phyloP scores from a whole-genome alignment of 2,329 filamentous ascomycete species.

The Aspergillus thermomutatus region DNA sequence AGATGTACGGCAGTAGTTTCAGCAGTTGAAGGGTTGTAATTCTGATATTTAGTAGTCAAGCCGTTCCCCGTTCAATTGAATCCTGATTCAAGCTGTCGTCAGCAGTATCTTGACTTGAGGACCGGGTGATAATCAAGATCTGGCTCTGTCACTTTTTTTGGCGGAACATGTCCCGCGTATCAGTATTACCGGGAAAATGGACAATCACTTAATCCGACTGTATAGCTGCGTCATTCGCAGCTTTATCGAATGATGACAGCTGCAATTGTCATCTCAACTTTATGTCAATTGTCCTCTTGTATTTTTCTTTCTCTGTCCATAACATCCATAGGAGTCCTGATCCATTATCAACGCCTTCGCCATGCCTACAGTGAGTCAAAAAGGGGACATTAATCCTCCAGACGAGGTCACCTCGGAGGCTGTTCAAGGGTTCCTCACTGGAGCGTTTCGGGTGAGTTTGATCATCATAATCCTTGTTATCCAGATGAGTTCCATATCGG shows the following conservation, averaged over 20 bases:
- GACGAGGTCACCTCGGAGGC: slow-evolving; percentile 41
- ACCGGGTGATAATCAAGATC: background rate
- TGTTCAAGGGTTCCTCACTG: slow-evolving; percentile 41
- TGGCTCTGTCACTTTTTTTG: background rate
- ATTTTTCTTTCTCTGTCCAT: background rate
- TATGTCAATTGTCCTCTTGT: background rate
- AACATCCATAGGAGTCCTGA: background rate
- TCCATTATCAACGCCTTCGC: slow-evolving; percentile 24
- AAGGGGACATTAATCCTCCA: slow-evolving; percentile 40
- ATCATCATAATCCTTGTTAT: background rate
- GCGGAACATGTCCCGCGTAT: background rate
- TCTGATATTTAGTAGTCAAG: background rate
- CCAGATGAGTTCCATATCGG: background rate
- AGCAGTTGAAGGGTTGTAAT: background rate
- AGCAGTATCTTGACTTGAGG: background rate
- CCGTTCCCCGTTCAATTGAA: background rate
- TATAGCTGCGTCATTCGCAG: background rate
- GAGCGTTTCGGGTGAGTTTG: slow-evolving; percentile 40
- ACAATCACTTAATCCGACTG: background rate
- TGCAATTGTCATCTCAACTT: background rate
- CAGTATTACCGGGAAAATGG: background rate
- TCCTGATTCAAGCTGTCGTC: background rate
- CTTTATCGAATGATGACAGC: background rate
- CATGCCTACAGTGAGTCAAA: slow-evolving; percentile 23
- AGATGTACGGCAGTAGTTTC: background rate